These are phyloP conservation scores for Tulasnella sp. DNA, from an alignment of 768 basidiomycete genomes.

Conservation along the genomic window DNA sequence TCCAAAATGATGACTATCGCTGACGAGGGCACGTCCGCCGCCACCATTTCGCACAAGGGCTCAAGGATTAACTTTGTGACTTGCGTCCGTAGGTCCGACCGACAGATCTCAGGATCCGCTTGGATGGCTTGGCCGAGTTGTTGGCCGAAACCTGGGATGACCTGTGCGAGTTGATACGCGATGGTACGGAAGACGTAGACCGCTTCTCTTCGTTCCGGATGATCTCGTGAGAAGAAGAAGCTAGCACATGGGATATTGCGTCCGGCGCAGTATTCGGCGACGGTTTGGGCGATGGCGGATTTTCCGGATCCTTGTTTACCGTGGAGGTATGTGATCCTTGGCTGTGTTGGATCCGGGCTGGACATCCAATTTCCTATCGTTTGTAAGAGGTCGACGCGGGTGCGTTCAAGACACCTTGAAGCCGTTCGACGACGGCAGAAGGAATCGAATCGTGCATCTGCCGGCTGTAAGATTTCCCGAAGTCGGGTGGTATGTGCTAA, in stretches of 20 bases:
- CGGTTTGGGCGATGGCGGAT: conserved; percentile 31
- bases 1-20: conserved; percentile 29
- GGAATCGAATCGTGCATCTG: background rate
- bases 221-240: conserved; percentile 27
- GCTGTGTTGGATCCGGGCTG: background rate
- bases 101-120: conserved; percentile 4
- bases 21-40: background rate
- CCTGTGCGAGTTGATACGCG: conserved; percentile 25
- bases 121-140: conserved; percentile 11
- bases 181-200: conserved; percentile 28
- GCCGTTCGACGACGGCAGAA: background rate
- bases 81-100: conserved; percentile 19
- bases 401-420: background rate
- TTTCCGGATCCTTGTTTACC: conserved; percentile 33
- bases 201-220: conserved; percentile 19
- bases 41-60: conserved; percentile 10
- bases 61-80: conserved; percentile 20
- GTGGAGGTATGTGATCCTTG: conserved; percentile 25
- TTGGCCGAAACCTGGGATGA: conserved; percentile 7
- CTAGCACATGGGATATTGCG: conserved; percentile 26
- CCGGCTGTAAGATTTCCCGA: background rate
- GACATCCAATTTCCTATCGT: background rate
- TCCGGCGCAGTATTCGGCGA: conserved; percentile 23
- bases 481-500: too few species aligned
- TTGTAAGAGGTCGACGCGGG: background rate